Evolutionary conservation across 2,329 filamentous ascomycete species (phyloP).

Genomic region (Hirsutella thompsonii): DNA sequence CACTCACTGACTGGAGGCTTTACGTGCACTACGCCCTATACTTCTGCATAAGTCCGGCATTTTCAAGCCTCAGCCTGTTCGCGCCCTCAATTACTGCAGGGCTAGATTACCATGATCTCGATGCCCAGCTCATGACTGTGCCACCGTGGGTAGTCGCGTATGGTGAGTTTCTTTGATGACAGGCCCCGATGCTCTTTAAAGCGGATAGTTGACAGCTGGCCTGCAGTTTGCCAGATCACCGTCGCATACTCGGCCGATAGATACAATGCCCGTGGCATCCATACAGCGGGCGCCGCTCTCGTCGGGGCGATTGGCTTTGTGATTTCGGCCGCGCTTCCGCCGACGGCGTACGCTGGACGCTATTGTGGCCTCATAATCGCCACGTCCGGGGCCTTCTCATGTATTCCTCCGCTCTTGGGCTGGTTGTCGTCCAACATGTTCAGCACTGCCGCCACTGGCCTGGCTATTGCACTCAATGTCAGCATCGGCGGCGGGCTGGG

Average conservation of each 20-base stretch:
- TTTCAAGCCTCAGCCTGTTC: slow-evolving; percentile 48
- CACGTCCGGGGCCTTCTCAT: slow-evolving; percentile 52
- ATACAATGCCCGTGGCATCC: slow-evolving; percentile 39
- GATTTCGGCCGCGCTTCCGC: slow-evolving; percentile 48
- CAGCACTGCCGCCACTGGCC: slow-evolving; percentile 49
- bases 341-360: slow-evolving; percentile 43
- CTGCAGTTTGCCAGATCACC: slow-evolving; percentile 23
- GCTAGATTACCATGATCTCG: slow-evolving; percentile 33
- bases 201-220: neutral
- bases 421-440: slow-evolving; percentile 58
- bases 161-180: slow-evolving; percentile 12
- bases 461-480: slow-evolving; percentile 60
- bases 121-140: slow-evolving; percentile 53
- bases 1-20: slow-evolving; percentile 51
- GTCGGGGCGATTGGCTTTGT: slow-evolving; percentile 40
- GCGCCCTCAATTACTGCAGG: slow-evolving; percentile 47
- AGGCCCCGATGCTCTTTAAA: neutral
- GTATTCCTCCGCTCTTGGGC: slow-evolving; percentile 57
- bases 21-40: slow-evolving; percentile 53
- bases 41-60: slow-evolving; percentile 37
- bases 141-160: slow-evolving; percentile 52
- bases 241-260: slow-evolving; percentile 49
- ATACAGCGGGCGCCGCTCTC: slow-evolving; percentile 27
- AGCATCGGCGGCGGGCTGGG: slow-evolving; percentile 53
- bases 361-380: slow-evolving; percentile 61